Conservation (phyloP, 1,139 yeast species). For the Scheffersomyces insectosa region DNA sequence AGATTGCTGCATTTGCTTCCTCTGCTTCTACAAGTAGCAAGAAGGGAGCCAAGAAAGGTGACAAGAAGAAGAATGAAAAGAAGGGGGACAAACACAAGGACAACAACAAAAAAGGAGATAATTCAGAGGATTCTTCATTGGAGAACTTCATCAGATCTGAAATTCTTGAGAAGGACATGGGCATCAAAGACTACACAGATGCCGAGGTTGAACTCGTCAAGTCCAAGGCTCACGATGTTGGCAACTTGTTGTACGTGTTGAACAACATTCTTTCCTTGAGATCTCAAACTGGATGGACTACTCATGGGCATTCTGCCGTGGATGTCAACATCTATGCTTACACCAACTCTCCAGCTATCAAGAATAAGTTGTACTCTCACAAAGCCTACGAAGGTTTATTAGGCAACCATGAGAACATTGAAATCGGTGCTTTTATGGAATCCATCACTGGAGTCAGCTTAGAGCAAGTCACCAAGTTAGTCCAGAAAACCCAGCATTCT, state of each 20-base stretch:
- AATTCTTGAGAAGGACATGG: conserved; percentile 21
- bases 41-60: background rate
- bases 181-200: conserved; percentile 15
- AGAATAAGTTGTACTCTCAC: conserved; percentile 29
- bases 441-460: conserved; percentile 57
- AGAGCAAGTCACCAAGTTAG: conserved; percentile 46
- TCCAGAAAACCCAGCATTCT: conserved; percentile 47
- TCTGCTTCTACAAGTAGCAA: background rate
- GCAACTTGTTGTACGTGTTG: conserved; percentile 27
- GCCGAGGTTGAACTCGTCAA: conserved; percentile 15
- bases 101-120: conserved; percentile 2
- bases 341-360: conserved; percentile 39
- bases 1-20: conserved; percentile 9
- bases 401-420: conserved; percentile 85
- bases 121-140: conserved; percentile 7
- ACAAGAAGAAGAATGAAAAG: conserved; percentile 5
- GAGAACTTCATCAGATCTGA: conserved; percentile 12
- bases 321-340: conserved; percentile 30
- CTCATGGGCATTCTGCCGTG: conserved; percentile 30
- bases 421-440: conserved; percentile 73
- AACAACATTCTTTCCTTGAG: conserved; percentile 26
- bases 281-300: conserved; percentile 30
- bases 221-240: conserved; percentile 5
- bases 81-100: conserved; percentile 4
- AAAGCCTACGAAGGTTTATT: conserved; percentile 48